A percentile compares a stretch with the other conserved stretches of the same genome.
Evolutionary conservation across 176 grass and related monocot genomes (phyloP).

Genomic region (Poa pratensis): DNA sequence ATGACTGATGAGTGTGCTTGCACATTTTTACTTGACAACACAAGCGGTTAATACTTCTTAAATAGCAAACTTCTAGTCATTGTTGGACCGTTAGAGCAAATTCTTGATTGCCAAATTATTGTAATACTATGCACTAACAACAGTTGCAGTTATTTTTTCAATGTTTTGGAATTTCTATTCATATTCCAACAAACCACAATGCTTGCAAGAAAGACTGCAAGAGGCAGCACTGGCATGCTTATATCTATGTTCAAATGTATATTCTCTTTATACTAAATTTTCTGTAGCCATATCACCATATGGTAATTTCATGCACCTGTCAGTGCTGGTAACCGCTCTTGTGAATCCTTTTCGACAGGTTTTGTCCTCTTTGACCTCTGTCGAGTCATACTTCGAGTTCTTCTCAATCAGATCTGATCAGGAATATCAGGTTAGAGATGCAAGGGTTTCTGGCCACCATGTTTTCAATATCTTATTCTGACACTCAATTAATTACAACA

Average conservation of each 20-base stretch:
- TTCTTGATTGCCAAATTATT: constrained; percentile 25
- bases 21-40: constrained; percentile 5
- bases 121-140: not conserved
- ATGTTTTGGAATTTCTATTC: constrained; percentile 20
- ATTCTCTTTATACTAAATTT: constrained; percentile 28
- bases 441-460: constrained; percentile 30
- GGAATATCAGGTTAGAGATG: constrained; percentile 69
- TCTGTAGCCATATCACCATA: not conserved
- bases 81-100: not conserved
- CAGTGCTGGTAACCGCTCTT: constrained; percentile 20
- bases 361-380: constrained; percentile 77
- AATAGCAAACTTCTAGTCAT: constrained; percentile 24
- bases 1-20: constrained; percentile 10
- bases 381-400: constrained; percentile 85
- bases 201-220: constrained; percentile 34
- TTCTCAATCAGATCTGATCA: constrained; percentile 72
- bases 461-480: constrained; percentile 41
- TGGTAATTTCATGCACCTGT: constrained; percentile 23
- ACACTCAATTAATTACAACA: constrained; percentile 44
- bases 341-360: constrained; percentile 58
- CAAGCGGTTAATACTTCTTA: constrained; percentile 21
- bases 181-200: constrained; percentile 34
- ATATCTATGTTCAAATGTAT: constrained; percentile 27
- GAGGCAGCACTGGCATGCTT: constrained; percentile 25
- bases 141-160: constrained; percentile 2